Evolutionary conservation across 495 filamentous ascomycete species (phyloP), one percentile per base, ranked within the genome.

Genomic region (Aspergillus nanangensis): DNA sequence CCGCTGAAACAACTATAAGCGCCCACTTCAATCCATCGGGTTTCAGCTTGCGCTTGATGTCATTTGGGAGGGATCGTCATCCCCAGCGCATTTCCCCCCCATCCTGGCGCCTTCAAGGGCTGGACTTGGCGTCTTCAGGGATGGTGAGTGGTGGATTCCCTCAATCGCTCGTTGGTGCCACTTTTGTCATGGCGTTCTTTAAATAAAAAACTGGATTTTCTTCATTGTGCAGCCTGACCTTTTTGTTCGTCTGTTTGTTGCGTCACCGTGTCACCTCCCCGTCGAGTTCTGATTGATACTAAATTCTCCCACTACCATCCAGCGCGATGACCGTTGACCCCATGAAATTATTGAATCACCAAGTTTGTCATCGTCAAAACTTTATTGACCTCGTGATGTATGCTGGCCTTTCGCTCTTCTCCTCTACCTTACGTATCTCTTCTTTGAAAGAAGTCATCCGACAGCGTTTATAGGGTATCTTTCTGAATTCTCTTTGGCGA

Each of bases 21-120:
- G 25, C 29, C 44, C 51, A n/a, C 18, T 35, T 29, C 25, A 11
- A 36, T 32, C 51, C 44, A 21, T 8, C 31, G 21, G 50, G 64
- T 69, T 69, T 67, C 64, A 65, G 60, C 48, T 61, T 51, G 61
- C 67, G 65, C 67, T 51, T 71, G 65, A 71, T 71, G 67, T 71
- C 67, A 69, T 69, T 51, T 42, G 41, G 48, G 45, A 48, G 31
- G 43, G 62, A 69, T 34, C 22, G 36, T 25, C 44, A 46, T 40
- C 45, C 42, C 41, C 50, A 47, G 44, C 38, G 40, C 44, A 14
- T 45, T 41, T 58, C 43, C 55, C 47, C 49, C 50, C 29, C 46
- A 41, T 38, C 13, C 25, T 21, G 44, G 41, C 47, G 44, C 32
- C 24, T 47, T 24, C 47, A 27, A 39, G 31, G 39, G 41, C 19